Evolutionary conservation across 768 basidiomycete species (phyloP), one percentile per base, ranked within the genome.

Genomic region (Auricularia cornea): DNA sequence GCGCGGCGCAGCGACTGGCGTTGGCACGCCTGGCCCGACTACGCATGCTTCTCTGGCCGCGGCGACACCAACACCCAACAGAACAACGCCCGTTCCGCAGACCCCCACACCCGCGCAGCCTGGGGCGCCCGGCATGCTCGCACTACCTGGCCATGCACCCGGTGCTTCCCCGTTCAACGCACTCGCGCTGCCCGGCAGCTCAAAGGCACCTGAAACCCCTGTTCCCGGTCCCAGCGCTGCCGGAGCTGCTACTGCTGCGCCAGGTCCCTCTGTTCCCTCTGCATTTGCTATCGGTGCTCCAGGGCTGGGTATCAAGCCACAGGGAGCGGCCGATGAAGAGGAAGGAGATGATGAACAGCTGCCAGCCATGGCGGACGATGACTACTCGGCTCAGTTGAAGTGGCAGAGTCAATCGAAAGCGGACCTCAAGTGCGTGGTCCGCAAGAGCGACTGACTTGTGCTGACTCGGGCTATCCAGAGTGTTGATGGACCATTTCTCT

Each of bases 361-460:
- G 35, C 89, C 89, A 52, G 89, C 88, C 8, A 92, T 92, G 90
- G 90, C 90, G 1, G 91, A 93, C 65, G 91, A 92, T 65, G 91
- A 92, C 66, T 92, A 91, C 72, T 90, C 90, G 12, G 88, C 89
- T 1, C 91, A 92, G 68, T 71, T 87, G 62, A 87, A 86, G 3
- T 92, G 86, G 84, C 87, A 92, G 75, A 91, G 88, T 66, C 90
- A 92, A 77, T 90, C 90, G 54, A 92, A 92, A 68, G 90, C 90
- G 70, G 92, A 93, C 70, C 76, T 92, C 31, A 92, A 90, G 90
- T 92, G 63, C 57, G 77, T 69, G 8, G 35, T 38, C 35, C 16
- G 35, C 35, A 38, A 18, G 41, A 12, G 26, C 28, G 54, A 31
- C 48, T 29, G 11, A 44, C 11, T 23, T 1, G 32, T 30, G 30